Evolutionary conservation across 148 eudicot genomes (phyloP), one percentile per base, ranked within the genome.

Genomic region (Dianthus caryophyllus): DNA sequence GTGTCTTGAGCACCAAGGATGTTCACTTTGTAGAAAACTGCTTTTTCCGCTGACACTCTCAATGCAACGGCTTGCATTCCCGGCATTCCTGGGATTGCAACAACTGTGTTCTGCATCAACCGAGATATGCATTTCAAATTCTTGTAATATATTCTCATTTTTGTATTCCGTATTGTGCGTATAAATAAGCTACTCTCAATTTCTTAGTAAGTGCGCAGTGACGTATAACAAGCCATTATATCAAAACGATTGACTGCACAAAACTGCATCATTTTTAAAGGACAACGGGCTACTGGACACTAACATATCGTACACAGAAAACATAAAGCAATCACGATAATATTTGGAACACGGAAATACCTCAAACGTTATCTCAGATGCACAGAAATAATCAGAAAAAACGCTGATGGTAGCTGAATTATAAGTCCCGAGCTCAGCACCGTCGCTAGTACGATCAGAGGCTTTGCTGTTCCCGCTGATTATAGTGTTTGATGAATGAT

Each of bases 1-100:
- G 97, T 94, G 66, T 94, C 99, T 63, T 95, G 99, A 6, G 86
- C 59, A 25, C 99, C 99, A 68, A 95, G 64, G 11, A 90, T 71
- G 39, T 81, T 69, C 1, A 84, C 96, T 70, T 67, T 77, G 70
- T 88, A 81, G 39, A 95, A 77, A 77, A 86, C 55, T 6, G 96
- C 84, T 57, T 78, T 86, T 36, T 85, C 85, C 5, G 91, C 88
- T 0, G 87, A 50, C 20, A 90, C 49, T 75, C 96, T 90, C 65
- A 95, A 64, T 18, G 99, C 99, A 51, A 90, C 97, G 4, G 93
- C 99, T 72, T 95, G 99, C 86, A 79, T 83, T 26, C 91, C 92
- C 5, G 52, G 24, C 8, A 71, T 69, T 12, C 91, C 93, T 1
- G 87, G 82, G 6, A 41, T 60, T 18, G 89, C 89, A 2, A 80